Evolutionary conservation across 2,329 filamentous ascomycete genomes (phyloP).

Genomic region (Leptographium procerum): DNA sequence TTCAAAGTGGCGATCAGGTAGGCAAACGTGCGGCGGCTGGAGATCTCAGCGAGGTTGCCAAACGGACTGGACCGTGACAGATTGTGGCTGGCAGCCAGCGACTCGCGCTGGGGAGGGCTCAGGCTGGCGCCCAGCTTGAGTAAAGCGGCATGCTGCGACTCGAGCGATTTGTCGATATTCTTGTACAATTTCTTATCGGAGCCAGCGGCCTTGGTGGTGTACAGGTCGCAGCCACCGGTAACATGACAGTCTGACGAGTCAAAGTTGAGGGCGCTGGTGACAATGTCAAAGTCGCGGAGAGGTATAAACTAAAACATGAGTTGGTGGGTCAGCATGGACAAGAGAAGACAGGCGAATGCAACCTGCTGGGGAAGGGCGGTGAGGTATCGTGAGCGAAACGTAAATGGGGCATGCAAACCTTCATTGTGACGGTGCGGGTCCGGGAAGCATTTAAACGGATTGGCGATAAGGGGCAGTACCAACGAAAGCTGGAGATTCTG

Average conservation of each 20-base stretch:
- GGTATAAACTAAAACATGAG: conserved; percentile 62
- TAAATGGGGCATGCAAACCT: not conserved
- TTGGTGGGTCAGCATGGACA: not conserved
- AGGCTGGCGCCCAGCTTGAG: conserved; percentile 78
- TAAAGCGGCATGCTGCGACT: conserved; percentile 81
- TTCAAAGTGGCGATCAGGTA: conserved; percentile 96
- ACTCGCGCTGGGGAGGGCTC: conserved; percentile 67
- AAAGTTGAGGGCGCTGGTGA: conserved; percentile 90
- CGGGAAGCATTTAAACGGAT: not conserved
- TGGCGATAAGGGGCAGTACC: not conserved
- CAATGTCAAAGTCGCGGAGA: conserved; percentile 78
- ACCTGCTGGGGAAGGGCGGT: not conserved
- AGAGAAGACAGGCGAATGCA: not conserved
- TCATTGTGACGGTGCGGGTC: conserved; percentile 1
- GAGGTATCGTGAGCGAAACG: no score
- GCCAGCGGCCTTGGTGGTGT: conserved; percentile 92
- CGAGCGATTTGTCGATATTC: conserved; percentile 82
- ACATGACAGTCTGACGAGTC: conserved; percentile 88
- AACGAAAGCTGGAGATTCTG: not conserved
- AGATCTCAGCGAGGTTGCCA: conserved; percentile 76
- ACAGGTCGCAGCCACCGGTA: conserved; percentile 87
- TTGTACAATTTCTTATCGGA: conserved; percentile 96
- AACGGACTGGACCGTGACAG: conserved; percentile 84
- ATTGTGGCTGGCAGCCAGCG: conserved; percentile 58
- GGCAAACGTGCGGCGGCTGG: conserved; percentile 83